Base-by-base conservation (phyloP, 2,329 filamentous ascomycete genomes). In the Thelonectria discophora region DNA sequence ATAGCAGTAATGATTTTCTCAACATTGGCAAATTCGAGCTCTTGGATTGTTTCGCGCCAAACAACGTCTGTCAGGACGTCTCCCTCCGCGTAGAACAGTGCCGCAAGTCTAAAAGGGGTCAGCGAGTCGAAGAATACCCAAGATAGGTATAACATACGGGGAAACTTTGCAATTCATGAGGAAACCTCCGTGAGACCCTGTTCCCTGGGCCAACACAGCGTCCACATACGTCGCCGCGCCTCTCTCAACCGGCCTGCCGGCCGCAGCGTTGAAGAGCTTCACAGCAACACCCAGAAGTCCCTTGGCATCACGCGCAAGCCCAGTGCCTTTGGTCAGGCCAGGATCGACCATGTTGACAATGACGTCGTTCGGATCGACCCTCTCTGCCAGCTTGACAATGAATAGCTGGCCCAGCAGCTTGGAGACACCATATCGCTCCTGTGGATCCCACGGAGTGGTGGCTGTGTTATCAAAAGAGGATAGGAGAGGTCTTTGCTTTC, bases 121-220 rank as follows among this genome's bases (percentile, higher is more conserved):
- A 37, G 34, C 7, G 34, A 37, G 15, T 37, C 11, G 11, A 37
- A 37, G 3, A 13, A 15, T 37, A 34, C 3, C 6, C 34, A 13
- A 4, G 8, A 15, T 3, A 15, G 12, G 9, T 9, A 20, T 8
- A 1, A 60, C 68, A 59, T 43, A 70, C 68, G 67, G 68, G 0
- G 68, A 59, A 52, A 70, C 57, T 1, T 79, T 70, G 76, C 81
- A 84, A 49, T 79, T 79, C 76, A 80, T 82, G 1, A 85, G 42
- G 60, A 81, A 84, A 46, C 78, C 81, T 0, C 82, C 83, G 66
- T 86, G 84, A 0, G 80, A 81, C 66, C 84, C 81, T 45, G 75
- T 76, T 0, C 82, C 83, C 55, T 84, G 78, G 0, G 75, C 72
- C 1, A 80, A 73, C 0, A 71, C 73, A 0, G 82, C 82, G 66